Evolutionary conservation across 345 rosid genomes (phyloP).

Genomic region (Ceriops decandra): DNA sequence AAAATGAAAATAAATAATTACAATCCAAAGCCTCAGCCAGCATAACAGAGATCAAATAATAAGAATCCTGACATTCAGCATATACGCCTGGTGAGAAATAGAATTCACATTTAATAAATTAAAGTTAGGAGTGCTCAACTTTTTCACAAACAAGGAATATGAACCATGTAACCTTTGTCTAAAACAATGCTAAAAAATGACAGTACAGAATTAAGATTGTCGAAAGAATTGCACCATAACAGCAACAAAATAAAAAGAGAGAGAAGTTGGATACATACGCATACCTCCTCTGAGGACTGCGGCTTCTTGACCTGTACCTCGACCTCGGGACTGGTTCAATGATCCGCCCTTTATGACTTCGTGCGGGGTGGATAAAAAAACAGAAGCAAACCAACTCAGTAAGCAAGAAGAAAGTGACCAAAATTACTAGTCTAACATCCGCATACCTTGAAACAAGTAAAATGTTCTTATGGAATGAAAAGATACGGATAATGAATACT

Average conservation of each 20-base stretch:
- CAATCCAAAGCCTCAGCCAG: no score
- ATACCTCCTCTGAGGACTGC: background rate
- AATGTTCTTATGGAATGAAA: background rate
- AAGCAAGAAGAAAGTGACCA: background rate
- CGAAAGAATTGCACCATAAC: no score
- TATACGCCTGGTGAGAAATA: no score
- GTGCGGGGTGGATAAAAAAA: background rate
- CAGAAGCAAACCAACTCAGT: background rate
- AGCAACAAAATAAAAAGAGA: background rate
- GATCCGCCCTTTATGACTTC: slow-evolving; percentile 12
- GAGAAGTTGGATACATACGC: background rate
- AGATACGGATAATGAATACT: background rate
- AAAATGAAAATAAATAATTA: no score
- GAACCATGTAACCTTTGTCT: no score
- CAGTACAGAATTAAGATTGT: no score
- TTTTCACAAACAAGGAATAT: no score
- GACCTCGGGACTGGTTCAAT: slow-evolving; percentile 1
- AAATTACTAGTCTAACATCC: background rate
- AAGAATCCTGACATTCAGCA: no score
- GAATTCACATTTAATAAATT: no score
- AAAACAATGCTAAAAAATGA: no score
- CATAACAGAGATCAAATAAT: no score
- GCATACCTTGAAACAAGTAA: background rate
- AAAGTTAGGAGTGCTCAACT: no score
- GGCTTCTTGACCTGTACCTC: background rate